Conservation (phyloP, 371 early-diverging fungal genomes). For the Actinomortierella ambigua region DNA sequence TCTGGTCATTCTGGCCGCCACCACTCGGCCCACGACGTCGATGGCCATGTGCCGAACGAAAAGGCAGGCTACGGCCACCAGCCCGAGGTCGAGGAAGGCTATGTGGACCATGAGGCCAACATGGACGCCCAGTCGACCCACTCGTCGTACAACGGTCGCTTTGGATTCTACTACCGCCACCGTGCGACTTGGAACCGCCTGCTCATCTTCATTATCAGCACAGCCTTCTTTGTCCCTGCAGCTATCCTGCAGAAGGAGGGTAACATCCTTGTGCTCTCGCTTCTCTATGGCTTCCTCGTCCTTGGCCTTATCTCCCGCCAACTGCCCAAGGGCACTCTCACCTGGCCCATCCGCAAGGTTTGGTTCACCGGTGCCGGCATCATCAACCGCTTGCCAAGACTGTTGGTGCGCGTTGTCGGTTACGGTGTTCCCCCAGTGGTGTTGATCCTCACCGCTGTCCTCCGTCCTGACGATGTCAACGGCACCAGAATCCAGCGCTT, state of each 20-base stretch:
- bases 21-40: neutral
- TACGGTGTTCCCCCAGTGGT: conserved; percentile 51
- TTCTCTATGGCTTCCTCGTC: conserved; percentile 62
- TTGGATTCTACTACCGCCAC: conserved; percentile 29
- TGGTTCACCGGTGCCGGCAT: conserved; percentile 35
- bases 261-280: conserved; percentile 37
- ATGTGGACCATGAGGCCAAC: neutral
- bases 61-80: neutral
- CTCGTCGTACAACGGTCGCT: conserved; percentile 32
- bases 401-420: conserved; percentile 25
- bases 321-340: conserved; percentile 51
- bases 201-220: conserved; percentile 29
- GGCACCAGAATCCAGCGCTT: conserved; percentile 73
- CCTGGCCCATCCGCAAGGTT: conserved; percentile 47
- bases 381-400: conserved; percentile 15
- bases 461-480: conserved; percentile 57
- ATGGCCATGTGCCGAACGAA: neutral
- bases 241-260: conserved; percentile 37
- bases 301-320: conserved; percentile 61
- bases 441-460: conserved; percentile 62
- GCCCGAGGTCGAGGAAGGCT: neutral
- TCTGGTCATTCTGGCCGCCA: neutral
- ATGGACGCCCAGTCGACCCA: neutral
- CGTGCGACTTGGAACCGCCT: conserved; percentile 9
- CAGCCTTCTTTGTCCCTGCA: conserved; percentile 42